phyloP scores from a whole-genome alignment of 2,329 filamentous ascomycete genomes.

The Lecanosticta acicola region DNA sequence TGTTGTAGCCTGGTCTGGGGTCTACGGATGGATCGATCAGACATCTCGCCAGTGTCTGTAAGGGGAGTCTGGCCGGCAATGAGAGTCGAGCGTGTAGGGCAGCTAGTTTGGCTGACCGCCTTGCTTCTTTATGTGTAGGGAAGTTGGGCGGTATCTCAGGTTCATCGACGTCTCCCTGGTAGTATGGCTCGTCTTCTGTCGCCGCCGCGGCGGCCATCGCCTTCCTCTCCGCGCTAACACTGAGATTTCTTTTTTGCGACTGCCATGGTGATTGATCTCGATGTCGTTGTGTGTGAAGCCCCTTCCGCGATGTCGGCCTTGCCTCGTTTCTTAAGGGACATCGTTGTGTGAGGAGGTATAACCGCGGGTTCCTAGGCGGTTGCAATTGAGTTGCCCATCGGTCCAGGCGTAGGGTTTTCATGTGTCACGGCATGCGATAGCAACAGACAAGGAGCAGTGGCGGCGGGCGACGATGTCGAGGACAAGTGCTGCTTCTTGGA shows the following conservation, averaged over 20 bases:
- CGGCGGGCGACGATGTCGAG: constrained; percentile 3
- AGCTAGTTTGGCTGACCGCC: constrained; percentile 77
- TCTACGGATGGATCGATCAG: constrained; percentile 85
- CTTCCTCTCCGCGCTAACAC: constrained; percentile 4
- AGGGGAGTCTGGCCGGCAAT: constrained; percentile 72
- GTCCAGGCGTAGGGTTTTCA: constrained; percentile 49
- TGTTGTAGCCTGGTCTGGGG: constrained; percentile 75
- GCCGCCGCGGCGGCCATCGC: constrained; percentile 24
- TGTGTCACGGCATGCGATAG: constrained; percentile 22
- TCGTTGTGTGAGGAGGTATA: constrained; percentile 22
- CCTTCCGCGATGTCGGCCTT: constrained; percentile 9
- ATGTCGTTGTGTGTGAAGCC: constrained; percentile 17
- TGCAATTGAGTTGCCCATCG: constrained; percentile 58
- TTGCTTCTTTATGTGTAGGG: constrained; percentile 41
- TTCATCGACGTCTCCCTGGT: constrained; percentile 23
- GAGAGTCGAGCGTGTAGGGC: constrained; percentile 85
- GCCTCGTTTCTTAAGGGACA: constrained; percentile 20
- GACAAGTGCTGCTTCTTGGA: constrained; percentile 1
- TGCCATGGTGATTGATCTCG: constrained; percentile 18
- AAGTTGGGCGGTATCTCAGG: constrained; percentile 25
- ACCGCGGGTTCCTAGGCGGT: constrained; percentile 44
- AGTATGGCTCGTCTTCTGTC: constrained; percentile 22
- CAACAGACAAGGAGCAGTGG: constrained; percentile 2
- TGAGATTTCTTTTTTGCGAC: constrained; percentile 9
- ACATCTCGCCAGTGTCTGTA: constrained; percentile 78